Conservation (phyloP, 805 yeast species). For the Ogataea nakhonphanomensis region DNA sequence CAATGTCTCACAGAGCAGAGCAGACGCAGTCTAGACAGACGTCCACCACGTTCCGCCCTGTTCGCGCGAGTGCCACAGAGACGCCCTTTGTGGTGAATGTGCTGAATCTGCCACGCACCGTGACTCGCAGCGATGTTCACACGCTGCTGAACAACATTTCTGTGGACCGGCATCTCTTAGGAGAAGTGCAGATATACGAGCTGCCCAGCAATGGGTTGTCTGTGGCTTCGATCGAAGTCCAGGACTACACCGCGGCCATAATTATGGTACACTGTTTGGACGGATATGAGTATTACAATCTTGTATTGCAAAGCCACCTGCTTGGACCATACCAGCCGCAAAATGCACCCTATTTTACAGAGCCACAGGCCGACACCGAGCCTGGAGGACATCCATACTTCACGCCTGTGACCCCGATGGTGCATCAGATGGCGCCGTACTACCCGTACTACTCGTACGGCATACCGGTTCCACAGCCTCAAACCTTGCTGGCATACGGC, state of each 20-base stretch:
- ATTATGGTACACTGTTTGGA: constrained; percentile 16
- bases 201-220: constrained; percentile 20
- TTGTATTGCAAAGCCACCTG: constrained; percentile 15
- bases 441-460: constrained; percentile 13
- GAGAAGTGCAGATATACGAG: constrained; percentile 19
- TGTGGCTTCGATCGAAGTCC: constrained; percentile 19
- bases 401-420: constrained; percentile 3
- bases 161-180: constrained; percentile 2
- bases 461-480: constrained; percentile 4
- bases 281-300: constrained; percentile 20
- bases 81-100: constrained; percentile 12
- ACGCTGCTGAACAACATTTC: constrained; percentile 1
- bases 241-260: constrained; percentile 9
- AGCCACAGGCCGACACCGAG: background rate
- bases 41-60: background rate
- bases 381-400: constrained; percentile 7
- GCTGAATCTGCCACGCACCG: constrained; percentile 15
- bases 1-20: constrained; percentile 5
- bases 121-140: constrained; percentile 8
- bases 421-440: constrained; percentile 6
- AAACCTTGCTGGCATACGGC: constrained; percentile 9
- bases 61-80: background rate
- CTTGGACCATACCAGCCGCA: constrained; percentile 11
- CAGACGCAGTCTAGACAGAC: constrained; percentile 1
- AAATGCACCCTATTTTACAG: constrained; percentile 3